phyloP scores from a whole-genome alignment of 768 basidiomycete species.

The Russula griseocarnosa region DNA sequence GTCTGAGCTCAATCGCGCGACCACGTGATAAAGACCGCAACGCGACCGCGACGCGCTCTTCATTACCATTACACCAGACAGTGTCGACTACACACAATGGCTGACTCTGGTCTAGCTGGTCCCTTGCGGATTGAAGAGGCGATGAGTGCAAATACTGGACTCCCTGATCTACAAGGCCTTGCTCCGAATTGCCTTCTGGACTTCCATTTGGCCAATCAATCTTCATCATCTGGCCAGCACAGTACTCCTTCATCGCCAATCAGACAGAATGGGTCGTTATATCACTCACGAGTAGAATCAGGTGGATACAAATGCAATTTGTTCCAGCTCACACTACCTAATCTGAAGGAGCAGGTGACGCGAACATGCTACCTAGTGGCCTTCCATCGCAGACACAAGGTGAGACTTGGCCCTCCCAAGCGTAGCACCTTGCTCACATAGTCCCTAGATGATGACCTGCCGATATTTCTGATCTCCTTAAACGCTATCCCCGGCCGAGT shows the following conservation, averaged over 20 bases:
- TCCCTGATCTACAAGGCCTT: constrained; percentile 1
- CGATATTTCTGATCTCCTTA: constrained; percentile 27
- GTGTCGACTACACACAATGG: not conserved
- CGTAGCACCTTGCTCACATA: not conserved
- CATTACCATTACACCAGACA: not conserved
- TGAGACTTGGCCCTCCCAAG: not conserved
- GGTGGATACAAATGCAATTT: constrained; percentile 2
- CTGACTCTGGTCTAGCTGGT: constrained; percentile 9
- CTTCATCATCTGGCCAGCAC: constrained; percentile 1
- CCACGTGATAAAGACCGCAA: constrained; percentile 16
- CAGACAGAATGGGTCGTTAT: constrained; percentile 12
- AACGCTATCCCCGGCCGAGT: constrained; percentile 13
- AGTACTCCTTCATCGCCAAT: constrained; percentile 14
- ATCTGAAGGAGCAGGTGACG: constrained; percentile 10
- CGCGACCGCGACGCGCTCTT: constrained; percentile 22
- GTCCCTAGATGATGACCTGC: constrained; percentile 21
- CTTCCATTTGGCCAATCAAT: not conserved
- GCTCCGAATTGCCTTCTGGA: constrained; percentile 25
- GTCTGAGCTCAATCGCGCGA: not conserved
- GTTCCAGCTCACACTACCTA: not conserved
- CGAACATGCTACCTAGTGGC: not conserved
- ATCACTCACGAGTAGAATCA: not conserved
- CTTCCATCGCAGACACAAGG: constrained; percentile 26
- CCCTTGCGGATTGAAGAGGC: constrained; percentile 2
- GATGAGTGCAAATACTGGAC: not conserved